Evolutionary conservation across 108 stramenopile genomes (phyloP).

Genomic region (Conticribra weissflogii): DNA sequence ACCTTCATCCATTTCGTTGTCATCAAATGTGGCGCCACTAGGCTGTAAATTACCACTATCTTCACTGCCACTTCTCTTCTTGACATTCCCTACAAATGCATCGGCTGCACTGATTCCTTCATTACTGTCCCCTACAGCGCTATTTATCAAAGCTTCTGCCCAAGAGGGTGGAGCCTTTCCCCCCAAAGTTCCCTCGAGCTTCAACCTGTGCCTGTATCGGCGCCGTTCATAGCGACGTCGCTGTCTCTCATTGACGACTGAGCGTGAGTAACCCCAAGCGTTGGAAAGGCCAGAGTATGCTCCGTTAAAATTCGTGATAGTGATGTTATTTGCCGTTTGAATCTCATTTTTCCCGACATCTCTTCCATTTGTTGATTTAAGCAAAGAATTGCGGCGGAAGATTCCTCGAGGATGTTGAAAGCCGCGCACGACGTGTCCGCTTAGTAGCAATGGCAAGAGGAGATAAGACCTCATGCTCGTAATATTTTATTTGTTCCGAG

Average conservation of each 20-base stretch:
- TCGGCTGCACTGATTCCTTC: conserved; percentile 10
- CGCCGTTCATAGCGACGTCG: conserved; percentile 42
- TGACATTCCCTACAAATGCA: conserved; percentile 28
- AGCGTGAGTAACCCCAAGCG: conserved; percentile 42
- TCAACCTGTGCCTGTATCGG: conserved; percentile 25
- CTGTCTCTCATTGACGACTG: conserved; percentile 33
- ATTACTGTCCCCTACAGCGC: conserved; percentile 1
- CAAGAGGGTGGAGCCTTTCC: background rate
- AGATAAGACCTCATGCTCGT: too few species aligned
- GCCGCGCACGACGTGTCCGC: too few species aligned
- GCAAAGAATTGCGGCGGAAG: background rate
- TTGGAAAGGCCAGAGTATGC: conserved; percentile 30
- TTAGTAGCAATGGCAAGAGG: too few species aligned
- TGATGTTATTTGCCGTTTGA: background rate
- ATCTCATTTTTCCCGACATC: background rate
- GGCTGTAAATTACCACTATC: background rate
- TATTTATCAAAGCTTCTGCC: background rate
- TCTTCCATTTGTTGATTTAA: background rate
- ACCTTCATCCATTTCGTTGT: conserved; percentile 42
- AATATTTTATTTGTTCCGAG: too few species aligned
- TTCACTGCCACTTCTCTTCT: conserved; percentile 2
- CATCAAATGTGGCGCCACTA: conserved; percentile 5
- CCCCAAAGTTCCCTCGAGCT: conserved; percentile 9
- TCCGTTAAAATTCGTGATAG: conserved; percentile 1
- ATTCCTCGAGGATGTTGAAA: too few species aligned